Percentiles rank a stretch among this genome's conserved stretches.
Conservation (phyloP, 2,329 filamentous ascomycete species). For the Beauveria scarabaeidicola region DNA sequence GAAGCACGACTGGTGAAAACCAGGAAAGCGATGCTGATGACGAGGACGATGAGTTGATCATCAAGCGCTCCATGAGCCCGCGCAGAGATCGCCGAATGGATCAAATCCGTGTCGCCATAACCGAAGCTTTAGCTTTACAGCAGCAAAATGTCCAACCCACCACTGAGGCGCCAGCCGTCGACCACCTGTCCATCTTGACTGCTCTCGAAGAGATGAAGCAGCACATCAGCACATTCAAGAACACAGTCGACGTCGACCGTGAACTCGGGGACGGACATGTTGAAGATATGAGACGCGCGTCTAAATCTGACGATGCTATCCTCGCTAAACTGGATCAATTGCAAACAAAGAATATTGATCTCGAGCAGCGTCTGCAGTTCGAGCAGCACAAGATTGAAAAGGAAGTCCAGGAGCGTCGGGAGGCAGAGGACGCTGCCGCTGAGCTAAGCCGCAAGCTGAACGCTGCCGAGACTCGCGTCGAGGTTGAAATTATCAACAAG, state of each 20-base stretch:
- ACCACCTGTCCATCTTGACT: constrained; percentile 47
- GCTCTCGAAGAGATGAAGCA: constrained; percentile 57
- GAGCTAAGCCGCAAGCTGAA: constrained; percentile 48
- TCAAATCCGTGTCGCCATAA: constrained; percentile 64
- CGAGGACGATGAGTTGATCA: constrained; percentile 67
- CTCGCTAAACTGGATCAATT: constrained; percentile 49
- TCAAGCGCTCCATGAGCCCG: constrained; percentile 66
- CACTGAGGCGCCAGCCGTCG: constrained; percentile 18
- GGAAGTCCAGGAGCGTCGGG: constrained; percentile 39
- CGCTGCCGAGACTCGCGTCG: constrained; percentile 48
- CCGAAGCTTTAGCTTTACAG: constrained; percentile 62
- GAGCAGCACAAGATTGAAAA: constrained; percentile 41
- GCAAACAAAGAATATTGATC: constrained; percentile 48
- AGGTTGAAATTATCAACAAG: constrained; percentile 53
- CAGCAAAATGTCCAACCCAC: constrained; percentile 31
- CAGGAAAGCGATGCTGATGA: constrained; percentile 89
- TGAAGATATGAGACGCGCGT: constrained; percentile 35
- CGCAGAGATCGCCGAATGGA: constrained; percentile 71
- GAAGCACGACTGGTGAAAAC: constrained; percentile 61
- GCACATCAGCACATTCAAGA: constrained; percentile 25
- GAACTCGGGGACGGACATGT: constrained; percentile 52
- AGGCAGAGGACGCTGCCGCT: constrained; percentile 43
- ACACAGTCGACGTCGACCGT: background rate
- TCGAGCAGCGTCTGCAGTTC: constrained; percentile 47
- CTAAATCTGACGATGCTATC: constrained; percentile 42